phyloP scores from a whole-genome alignment of 192 early-diverging fungal species.

The Entomortierella chlamydospora region DNA sequence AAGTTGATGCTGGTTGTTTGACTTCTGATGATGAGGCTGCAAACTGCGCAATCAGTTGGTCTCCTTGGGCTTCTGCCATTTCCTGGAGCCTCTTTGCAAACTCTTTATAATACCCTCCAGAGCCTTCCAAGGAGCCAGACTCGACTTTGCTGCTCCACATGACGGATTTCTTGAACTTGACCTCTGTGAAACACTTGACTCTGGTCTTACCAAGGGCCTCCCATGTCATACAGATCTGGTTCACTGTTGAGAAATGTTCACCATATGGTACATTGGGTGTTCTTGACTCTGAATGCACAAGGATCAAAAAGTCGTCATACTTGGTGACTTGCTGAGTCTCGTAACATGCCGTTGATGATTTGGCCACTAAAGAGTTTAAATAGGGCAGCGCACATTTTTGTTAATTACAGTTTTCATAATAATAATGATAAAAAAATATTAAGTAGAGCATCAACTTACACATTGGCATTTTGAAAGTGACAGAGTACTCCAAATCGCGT shows the following conservation, averaged over 20 bases:
- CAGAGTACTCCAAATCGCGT: conserved; percentile 31
- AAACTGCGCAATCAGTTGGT: background rate
- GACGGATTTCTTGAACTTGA: conserved; percentile 31
- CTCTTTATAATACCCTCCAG: conserved; percentile 24
- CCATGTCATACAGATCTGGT: conserved; percentile 46
- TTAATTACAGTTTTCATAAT: background rate
- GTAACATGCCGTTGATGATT: conserved; percentile 32
- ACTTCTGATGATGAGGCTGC: too few species aligned
- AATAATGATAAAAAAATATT: too few species aligned
- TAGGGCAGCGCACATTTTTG: background rate
- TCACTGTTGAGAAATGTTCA: conserved; percentile 33
- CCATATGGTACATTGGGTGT: conserved; percentile 32
- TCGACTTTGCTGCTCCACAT: conserved; percentile 31
- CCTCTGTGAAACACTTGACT: conserved; percentile 37
- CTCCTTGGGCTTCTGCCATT: background rate
- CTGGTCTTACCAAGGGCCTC: conserved; percentile 19
- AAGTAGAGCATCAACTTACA: too few species aligned
- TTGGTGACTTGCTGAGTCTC: conserved; percentile 22
- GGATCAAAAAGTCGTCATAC: conserved; percentile 10
- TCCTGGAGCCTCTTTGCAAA: conserved; percentile 20
- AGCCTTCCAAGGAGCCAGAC: conserved; percentile 16
- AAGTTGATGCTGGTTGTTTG: too few species aligned
- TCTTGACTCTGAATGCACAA: conserved; percentile 19
- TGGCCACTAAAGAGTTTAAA: conserved; percentile 21
- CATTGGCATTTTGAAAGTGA: conserved; percentile 34